A percentile compares a stretch with the other conserved stretches of the same genome.
Conservation (phyloP, 139 green algal genomes). For the Axilococcus clingmanii region DNA sequence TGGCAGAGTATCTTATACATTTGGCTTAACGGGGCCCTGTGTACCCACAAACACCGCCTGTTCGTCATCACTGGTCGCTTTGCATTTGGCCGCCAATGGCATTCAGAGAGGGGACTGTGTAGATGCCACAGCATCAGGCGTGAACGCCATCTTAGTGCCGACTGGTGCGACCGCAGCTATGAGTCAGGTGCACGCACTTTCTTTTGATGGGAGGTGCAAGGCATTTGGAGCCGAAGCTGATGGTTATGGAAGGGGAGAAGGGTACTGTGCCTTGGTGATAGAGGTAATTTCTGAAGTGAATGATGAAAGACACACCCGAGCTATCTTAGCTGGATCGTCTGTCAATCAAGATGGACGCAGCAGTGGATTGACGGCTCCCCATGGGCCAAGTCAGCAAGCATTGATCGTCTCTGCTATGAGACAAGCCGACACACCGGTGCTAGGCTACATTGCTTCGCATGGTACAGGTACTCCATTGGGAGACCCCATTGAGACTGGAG, state of each 20-base stretch:
- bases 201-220: slow-evolving; percentile 69
- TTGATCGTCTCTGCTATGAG: slow-evolving; percentile 42
- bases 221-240: slow-evolving; percentile 69
- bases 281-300: slow-evolving; percentile 9
- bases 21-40: slow-evolving; percentile 60
- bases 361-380: slow-evolving; percentile 70
- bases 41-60: slow-evolving; percentile 80
- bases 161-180: slow-evolving; percentile 55
- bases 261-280: slow-evolving; percentile 45
- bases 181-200: slow-evolving; percentile 37
- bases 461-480: slow-evolving; percentile 67
- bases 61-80: slow-evolving; percentile 66
- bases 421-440: background rate
- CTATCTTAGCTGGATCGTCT: slow-evolving; percentile 43
- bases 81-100: slow-evolving; percentile 50
- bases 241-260: slow-evolving; percentile 76
- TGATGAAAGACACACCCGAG: slow-evolving; percentile 7
- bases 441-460: slow-evolving; percentile 31
- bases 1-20: slow-evolving; percentile 70
- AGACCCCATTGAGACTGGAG: slow-evolving; percentile 70
- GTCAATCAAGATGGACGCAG: slow-evolving; percentile 87
- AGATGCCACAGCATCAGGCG: slow-evolving; percentile 37
- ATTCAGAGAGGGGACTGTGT: slow-evolving; percentile 21
- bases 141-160: slow-evolving; percentile 63
- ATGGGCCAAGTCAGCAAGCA: slow-evolving; percentile 64